Base-by-base conservation (phyloP, 2,329 filamentous ascomycete species). In the Alternaria dauci region DNA sequence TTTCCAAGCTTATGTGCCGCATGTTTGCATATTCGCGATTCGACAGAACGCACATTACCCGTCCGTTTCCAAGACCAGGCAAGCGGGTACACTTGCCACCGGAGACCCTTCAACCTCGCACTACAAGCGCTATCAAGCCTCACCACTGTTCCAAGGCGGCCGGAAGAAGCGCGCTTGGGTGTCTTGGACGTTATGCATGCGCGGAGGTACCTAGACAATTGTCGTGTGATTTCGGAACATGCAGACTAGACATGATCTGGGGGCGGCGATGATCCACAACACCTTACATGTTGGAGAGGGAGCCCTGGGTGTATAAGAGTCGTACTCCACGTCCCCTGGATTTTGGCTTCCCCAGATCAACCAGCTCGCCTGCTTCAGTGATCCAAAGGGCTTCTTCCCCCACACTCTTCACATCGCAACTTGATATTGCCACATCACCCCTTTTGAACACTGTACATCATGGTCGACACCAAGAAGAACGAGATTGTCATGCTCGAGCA, bases 401-500 rank as follows among this genome's bases (percentile, higher is more conserved):
- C 57, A 55, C 48, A 53, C 41, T 50, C 12, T 63, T 39, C 39
- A 55, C 38, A 58, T 41, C 23, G 46, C 23, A n/a, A 30, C 16
- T 25, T 44, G 23, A 23, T 16, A 38, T 16, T 18, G 20, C 20
- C 30, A 12, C 25, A 28, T 18, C 14, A n/a, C 20, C 16, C 11
- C 23, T 18, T 3, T 52, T 26, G 38, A 18, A 58, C 20, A 39
- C 25, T 11, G n/a, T n/a, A 42, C 7, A 52, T 43, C 62, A 73
- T 41, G 48, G 70, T 72, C 69, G 60, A 63, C 9, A 55, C 58
- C 28, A 67, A 73, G 32, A 75, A 74, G 58, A 66, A 69, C 38
- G 70, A 71, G 16, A 61, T 67, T 43, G 58, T 69, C 59, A 71
- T 70, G 67, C 61, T 76, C n/a, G 72, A 74, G 63, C 65, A 64